Evolutionary conservation across 2,329 filamentous ascomycete species (phyloP), one percentile per base, ranked within the genome.

Genomic region (Zasmidium angulare): DNA sequence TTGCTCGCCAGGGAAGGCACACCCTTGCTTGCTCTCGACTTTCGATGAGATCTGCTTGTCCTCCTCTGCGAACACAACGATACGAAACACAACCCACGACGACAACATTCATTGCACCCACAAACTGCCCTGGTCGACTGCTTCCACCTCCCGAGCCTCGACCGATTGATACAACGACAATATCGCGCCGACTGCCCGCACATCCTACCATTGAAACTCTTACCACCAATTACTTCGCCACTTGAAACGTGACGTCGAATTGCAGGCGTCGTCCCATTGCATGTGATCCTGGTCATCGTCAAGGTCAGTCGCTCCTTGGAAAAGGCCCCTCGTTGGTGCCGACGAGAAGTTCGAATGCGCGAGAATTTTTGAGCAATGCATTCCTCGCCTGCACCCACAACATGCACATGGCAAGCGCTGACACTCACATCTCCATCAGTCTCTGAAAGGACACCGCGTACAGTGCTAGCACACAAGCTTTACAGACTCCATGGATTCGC

Each of bases 311-410:
- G 36, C 36, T 43, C n/a, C 36, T 10, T 43, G 3, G 4, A 14
- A 9, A 17, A 17, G 14, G 4, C n/a, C 36, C 36, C 11, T 43
- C n/a, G 14, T 43, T 19, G 36, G n/a, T 3, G 9, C 36, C n/a
- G 36, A 43, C 36, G n/a, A 43, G 36, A 43, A 43, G 7, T 7
- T 19, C 36, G 9, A 17, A 7, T 43, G 36, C n/a, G 11, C 36
- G 36, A 7, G 36, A 19, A 29, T 49, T 40, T n/a, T 23, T 48
- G 52, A 29, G 57, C 55, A 46, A 57, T 63, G 58, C 61, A 63
- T 63, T 63, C 61, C 61, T 59, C 61, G 26, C 55, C 50, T 36
- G 31, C 56, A 59, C 29, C 52, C 46, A 58, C 56, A 58, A 59
- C 53, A 60, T 50, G 56, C 56, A 46, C 54, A 53, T 46, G 36